Percentiles rank a stretch among this genome's conserved stretches.
phyloP scores from a whole-genome alignment of 768 basidiomycete species.

The Royoungia palumana region DNA sequence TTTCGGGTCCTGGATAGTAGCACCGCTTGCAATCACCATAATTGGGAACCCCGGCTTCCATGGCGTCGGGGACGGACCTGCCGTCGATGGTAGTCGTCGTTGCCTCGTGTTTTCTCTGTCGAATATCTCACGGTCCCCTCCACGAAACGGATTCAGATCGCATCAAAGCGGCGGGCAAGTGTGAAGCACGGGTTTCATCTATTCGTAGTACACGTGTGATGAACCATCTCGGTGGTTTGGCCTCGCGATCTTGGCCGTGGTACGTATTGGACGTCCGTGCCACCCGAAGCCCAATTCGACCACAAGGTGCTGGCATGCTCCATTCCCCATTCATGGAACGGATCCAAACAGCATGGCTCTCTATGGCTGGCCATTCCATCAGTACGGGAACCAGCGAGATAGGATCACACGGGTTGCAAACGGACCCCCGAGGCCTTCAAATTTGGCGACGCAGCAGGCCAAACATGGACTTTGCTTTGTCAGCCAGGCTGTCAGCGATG shows the following conservation, averaged over 20 bases:
- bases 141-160: constrained; percentile 11
- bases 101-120: constrained; percentile 30
- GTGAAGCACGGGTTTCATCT: constrained; percentile 18
- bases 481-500: constrained; percentile 11
- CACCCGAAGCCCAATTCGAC: background rate
- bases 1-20: constrained; percentile 16
- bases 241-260: constrained; percentile 3
- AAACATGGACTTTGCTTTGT: constrained; percentile 23
- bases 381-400: constrained; percentile 2
- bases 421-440: constrained; percentile 14
- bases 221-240: constrained; percentile 11
- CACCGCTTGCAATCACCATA: constrained; percentile 5
- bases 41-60: constrained; percentile 2
- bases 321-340: constrained; percentile 1
- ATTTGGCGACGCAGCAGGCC: constrained; percentile 21
- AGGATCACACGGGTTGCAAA: constrained; percentile 21
- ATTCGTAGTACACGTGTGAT: constrained; percentile 20
- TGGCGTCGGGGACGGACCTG: constrained; percentile 12
- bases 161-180: constrained; percentile 11
- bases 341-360: constrained; percentile 11
- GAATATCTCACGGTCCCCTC: constrained; percentile 16
- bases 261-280: background rate
- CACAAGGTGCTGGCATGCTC: no score
- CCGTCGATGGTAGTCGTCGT: constrained; percentile 8
- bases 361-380: constrained; percentile 15